Conservation (phyloP, 2,329 filamentous ascomycete genomes). For the Didymella pinodella region DNA sequence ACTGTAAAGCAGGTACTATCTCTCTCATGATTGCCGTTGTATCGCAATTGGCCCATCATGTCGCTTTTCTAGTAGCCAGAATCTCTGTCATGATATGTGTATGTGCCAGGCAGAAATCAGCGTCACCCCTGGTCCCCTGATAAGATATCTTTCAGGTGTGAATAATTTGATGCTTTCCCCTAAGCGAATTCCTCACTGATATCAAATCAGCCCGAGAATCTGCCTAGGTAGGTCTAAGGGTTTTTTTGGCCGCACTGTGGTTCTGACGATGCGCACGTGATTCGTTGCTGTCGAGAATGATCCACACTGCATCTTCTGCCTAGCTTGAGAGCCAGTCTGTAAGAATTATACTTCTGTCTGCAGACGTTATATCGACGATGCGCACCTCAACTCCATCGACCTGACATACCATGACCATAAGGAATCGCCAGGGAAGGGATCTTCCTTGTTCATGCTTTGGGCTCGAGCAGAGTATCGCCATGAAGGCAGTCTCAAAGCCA, state of each 20-base stretch:
- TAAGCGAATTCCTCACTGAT: not conserved
- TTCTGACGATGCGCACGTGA: not conserved
- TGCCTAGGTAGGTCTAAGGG: not conserved
- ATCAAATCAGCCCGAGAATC: too few relatives aligned
- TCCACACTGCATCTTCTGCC: not conserved
- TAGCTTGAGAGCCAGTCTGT: not conserved
- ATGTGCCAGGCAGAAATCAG: not conserved
- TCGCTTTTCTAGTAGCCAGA: not conserved
- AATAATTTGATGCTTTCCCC: not conserved
- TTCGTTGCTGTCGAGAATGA: not conserved
- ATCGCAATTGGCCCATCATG: not conserved
- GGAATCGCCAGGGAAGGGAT: not conserved
- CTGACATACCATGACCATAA: not conserved
- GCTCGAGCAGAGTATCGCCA: too few relatives aligned
- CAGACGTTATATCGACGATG: not conserved
- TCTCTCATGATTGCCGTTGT: not conserved
- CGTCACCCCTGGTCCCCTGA: not conserved
- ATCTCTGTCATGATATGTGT: not conserved
- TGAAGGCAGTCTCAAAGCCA: too few relatives aligned
- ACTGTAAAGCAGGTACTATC: not conserved
- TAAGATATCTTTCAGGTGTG: not conserved
- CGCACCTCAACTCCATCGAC: not conserved
- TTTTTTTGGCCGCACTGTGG: not conserved
- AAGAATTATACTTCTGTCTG: not conserved
- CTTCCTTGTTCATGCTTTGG: not conserved